Base-by-base conservation (phyloP, 2,329 filamentous ascomycete genomes). In the Botryotinia globosa region DNA sequence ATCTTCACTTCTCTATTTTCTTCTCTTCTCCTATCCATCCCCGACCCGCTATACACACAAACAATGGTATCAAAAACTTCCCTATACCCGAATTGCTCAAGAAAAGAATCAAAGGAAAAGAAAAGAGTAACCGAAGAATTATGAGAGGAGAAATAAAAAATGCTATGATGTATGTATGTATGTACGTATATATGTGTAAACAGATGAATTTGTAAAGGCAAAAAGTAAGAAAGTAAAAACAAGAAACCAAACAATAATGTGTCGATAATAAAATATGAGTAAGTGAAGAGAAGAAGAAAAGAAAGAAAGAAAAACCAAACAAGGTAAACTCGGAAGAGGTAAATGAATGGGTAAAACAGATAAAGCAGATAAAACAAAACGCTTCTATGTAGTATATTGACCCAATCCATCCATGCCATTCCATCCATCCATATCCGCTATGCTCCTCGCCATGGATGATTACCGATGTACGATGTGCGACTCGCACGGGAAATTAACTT, bases 11-110 rank as follows among this genome's bases (percentile, higher is more conserved):
- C n/a, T 42, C 25, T 42, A 1, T 8, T 44, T 37, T 8, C n/a
- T 12, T 37, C 39, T 48, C 67, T 14, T n/a, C 12, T 29, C 18
- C 22, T 5, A 25, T 44, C 32, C 32, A 29, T 62, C 14, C 7
- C 37, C 37, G 37, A 37, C 10, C 37, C 22, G 20, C 42, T 62
- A 32, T 54, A 64, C 32, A 65, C 39, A 59, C 18, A 69, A 69
- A 64, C 39, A n/a, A n/a, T 71, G 68, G 56, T 64, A 71, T 71
- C 68, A 65, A 71, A 71, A 42, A 44, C 56, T 34, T 54, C 32
- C 34, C 4, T 69, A 44, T 71, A 42, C 45, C 4, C 37, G 32
- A 39, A 69, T 37, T 22, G 62, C 16, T 29, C 9, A 44, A 22
- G 20, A 34, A 22, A 4, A 70, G 22, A 14, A 44, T 22, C 37